Conservation (phyloP, 2,329 filamentous ascomycete species). For the Trichoderma sp. region DNA sequence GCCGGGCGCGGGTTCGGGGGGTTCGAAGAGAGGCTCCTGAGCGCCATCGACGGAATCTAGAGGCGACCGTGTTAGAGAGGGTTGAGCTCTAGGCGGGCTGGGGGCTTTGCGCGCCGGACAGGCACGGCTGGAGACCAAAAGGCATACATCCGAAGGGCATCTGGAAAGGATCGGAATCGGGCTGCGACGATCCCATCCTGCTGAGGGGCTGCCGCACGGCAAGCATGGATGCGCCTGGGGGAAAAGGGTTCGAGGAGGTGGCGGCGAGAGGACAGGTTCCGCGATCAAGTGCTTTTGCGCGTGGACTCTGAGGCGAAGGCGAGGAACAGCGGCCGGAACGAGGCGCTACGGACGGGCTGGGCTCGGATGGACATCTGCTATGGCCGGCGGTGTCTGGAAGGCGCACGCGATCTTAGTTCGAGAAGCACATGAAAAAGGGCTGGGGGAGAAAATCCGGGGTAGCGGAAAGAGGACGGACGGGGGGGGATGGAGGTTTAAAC, state of each 20-base stretch:
- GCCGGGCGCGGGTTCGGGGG: constrained; percentile 66
- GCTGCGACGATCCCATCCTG: constrained; percentile 63
- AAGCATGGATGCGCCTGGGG: constrained; percentile 56
- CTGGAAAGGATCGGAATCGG: constrained; percentile 51
- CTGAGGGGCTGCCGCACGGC: constrained; percentile 55
- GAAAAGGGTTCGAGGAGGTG: neutral
- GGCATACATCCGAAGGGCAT: constrained; percentile 69
- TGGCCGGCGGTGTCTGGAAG: neutral
- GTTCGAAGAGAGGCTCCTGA: constrained; percentile 52
- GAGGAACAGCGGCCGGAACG: constrained; percentile 3
- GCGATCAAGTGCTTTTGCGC: constrained; percentile 8
- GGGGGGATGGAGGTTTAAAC: constrained; percentile 26
- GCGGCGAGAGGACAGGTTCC: neutral
- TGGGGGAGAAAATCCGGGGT: constrained; percentile 33
- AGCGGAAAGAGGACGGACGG: constrained; percentile 27
- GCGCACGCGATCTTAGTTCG: constrained; percentile 28
- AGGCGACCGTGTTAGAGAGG: constrained; percentile 27
- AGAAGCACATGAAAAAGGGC: constrained; percentile 26
- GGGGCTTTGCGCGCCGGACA: no score
- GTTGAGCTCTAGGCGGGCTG: no score
- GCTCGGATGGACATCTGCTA: constrained; percentile 22
- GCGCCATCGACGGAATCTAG: constrained; percentile 51
- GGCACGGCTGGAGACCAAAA: constrained; percentile 31
- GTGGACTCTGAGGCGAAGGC: constrained; percentile 1
- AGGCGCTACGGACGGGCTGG: constrained; percentile 13